phyloP scores from a whole-genome alignment of 1,139 yeast species.

The Yueomyces sp. region DNA sequence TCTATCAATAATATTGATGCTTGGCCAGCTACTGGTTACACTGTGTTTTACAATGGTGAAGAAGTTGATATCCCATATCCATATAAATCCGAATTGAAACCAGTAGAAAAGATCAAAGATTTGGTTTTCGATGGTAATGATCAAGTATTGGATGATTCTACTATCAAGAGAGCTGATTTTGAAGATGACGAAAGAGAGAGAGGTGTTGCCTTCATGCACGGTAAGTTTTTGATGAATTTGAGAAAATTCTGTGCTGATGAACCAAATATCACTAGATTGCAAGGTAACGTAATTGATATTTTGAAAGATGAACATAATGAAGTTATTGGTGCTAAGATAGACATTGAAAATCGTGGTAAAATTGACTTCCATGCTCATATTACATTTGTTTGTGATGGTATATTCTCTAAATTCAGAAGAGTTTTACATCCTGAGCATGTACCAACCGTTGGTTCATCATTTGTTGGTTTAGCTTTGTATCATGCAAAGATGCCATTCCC shows the following conservation, averaged over 20 bases:
- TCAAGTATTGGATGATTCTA: slow-evolving; percentile 36
- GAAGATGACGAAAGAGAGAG: slow-evolving; percentile 50
- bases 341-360: slow-evolving; percentile 26
- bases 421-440: slow-evolving; percentile 43
- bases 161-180: slow-evolving; percentile 38
- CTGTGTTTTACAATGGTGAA: slow-evolving; percentile 52
- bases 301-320: slow-evolving; percentile 40
- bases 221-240: slow-evolving; percentile 68
- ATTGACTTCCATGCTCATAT: slow-evolving; percentile 42
- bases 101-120: slow-evolving; percentile 37
- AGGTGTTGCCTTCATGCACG: slow-evolving; percentile 89
- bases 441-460: slow-evolving; percentile 69
- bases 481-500: slow-evolving; percentile 63
- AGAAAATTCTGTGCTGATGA: slow-evolving; percentile 60
- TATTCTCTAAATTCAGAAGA: slow-evolving; percentile 83
- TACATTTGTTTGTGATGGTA: slow-evolving; percentile 84
- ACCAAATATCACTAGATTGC: slow-evolving; percentile 59
- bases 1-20: slow-evolving; percentile 79
- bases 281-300: slow-evolving; percentile 67
- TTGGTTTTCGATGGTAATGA: slow-evolving; percentile 47
- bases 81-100: slow-evolving; percentile 38
- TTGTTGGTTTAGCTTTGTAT: slow-evolving; percentile 68
- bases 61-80: slow-evolving; percentile 61
- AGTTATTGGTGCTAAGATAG: slow-evolving; percentile 56
- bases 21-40: slow-evolving; percentile 65